phyloP scores from a whole-genome alignment of 306 rosid genomes.

The Styphnolobium japonicum region DNA sequence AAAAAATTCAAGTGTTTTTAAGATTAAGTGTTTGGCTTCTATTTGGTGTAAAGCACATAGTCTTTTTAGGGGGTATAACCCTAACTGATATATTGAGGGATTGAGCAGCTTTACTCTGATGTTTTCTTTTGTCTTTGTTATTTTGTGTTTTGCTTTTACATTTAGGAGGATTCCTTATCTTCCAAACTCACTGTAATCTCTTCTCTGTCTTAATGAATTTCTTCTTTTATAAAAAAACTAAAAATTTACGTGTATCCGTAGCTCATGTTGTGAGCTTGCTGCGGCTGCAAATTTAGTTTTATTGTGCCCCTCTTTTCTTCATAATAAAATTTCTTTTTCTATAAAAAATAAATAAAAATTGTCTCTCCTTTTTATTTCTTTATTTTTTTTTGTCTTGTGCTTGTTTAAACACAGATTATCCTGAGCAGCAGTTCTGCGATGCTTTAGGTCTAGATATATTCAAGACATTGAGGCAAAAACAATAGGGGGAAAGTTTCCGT shows the following conservation, averaged over 20 bases:
- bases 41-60: too few relatives aligned
- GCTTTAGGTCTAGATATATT: not conserved
- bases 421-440: not conserved
- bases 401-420: not conserved
- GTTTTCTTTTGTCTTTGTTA: too few relatives aligned
- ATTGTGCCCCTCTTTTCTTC: not conserved
- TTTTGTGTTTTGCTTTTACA: too few relatives aligned
- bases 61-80: too few relatives aligned
- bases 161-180: too few relatives aligned
- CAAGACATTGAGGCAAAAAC: conserved; percentile 11
- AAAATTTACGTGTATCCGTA: not conserved
- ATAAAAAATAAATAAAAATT: not conserved
- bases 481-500: not conserved
- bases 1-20: too few relatives aligned
- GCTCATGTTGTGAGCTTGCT: not conserved
- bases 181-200: too few relatives aligned
- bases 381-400: not conserved
- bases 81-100: too few relatives aligned
- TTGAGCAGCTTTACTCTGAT: too few relatives aligned
- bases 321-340: not conserved
- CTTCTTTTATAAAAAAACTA: too few relatives aligned
- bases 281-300: not conserved
- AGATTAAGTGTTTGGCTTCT: too few relatives aligned
- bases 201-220: too few relatives aligned
- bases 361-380: not conserved